phyloP scores from a whole-genome alignment of 805 yeast genomes.

The Saccharomycopsis schoenii region DNA sequence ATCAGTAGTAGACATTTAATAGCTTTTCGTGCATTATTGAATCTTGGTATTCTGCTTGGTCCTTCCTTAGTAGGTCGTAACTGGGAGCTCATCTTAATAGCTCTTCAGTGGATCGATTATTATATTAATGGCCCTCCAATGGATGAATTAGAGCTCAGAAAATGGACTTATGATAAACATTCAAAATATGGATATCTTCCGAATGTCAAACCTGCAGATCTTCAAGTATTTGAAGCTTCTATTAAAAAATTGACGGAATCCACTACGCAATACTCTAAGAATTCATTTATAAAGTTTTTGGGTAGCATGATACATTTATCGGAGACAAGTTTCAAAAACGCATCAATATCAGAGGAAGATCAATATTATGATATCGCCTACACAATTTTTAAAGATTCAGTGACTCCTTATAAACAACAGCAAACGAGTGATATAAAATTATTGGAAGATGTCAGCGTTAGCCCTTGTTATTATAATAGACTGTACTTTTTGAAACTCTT shows the following conservation, averaged over 20 bases:
- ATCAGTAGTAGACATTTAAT: slow-evolving; percentile 61
- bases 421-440: neutral
- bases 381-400: slow-evolving; percentile 13
- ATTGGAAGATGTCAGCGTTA: slow-evolving; percentile 19
- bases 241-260: slow-evolving; percentile 54
- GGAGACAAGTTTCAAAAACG: slow-evolving; percentile 12
- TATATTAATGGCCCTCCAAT: slow-evolving; percentile 51
- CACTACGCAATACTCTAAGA: slow-evolving; percentile 42
- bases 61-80: slow-evolving; percentile 45
- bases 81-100: slow-evolving; percentile 54
- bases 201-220: slow-evolving; percentile 29
- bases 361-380: slow-evolving; percentile 1
- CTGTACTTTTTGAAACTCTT: slow-evolving; percentile 46
- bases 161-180: slow-evolving; percentile 17
- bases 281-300: slow-evolving; percentile 41
- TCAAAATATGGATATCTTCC: slow-evolving; percentile 22
- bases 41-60: slow-evolving; percentile 76
- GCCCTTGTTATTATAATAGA: slow-evolving; percentile 44
- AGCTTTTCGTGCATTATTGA: slow-evolving; percentile 68
- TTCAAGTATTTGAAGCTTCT: slow-evolving; percentile 43
- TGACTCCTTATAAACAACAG: slow-evolving; percentile 19
- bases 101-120: slow-evolving; percentile 74
- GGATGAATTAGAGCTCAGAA: slow-evolving; percentile 26
- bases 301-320: slow-evolving; percentile 38
- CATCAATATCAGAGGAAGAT: neutral